Percentiles rank a stretch among this genome's conserved stretches.
Evolutionary conservation across 2,329 filamentous ascomycete species (phyloP).

Genomic region (Metarhizium humberi): DNA sequence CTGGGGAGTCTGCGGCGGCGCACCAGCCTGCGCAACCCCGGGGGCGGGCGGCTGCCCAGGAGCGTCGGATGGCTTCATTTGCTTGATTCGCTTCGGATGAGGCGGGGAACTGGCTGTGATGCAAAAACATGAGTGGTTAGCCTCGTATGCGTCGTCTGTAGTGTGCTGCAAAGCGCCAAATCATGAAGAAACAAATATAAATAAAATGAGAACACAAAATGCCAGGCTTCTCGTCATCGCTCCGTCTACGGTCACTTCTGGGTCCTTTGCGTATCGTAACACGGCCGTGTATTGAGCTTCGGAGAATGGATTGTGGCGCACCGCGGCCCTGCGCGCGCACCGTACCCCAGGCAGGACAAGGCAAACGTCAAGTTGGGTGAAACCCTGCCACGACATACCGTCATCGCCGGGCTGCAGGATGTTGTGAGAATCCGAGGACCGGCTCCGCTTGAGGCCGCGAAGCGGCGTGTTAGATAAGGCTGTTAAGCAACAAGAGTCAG

Average conservation of each 20-base stretch:
- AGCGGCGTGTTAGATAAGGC: slow-evolving; percentile 44
- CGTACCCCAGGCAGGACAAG: slow-evolving; percentile 3
- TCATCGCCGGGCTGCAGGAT: slow-evolving; percentile 50
- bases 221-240: neutral
- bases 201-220: neutral
- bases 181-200: neutral
- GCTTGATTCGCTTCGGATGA: slow-evolving; percentile 47
- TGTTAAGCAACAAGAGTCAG: slow-evolving; percentile 20
- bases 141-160: neutral
- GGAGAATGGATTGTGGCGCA: slow-evolving; percentile 6
- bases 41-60: slow-evolving; percentile 43
- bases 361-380: slow-evolving; percentile 14
- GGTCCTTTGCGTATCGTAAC: neutral
- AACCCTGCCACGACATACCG: slow-evolving; percentile 50
- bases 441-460: slow-evolving; percentile 70
- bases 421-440: slow-evolving; percentile 60
- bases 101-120: slow-evolving; percentile 37
- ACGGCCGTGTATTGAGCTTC: slow-evolving; percentile 1
- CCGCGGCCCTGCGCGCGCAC: slow-evolving; percentile 7
- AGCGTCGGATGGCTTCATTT: slow-evolving; percentile 54
- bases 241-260: neutral
- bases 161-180: neutral
- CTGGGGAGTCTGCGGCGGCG: slow-evolving; percentile 47
- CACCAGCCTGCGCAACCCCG: slow-evolving; percentile 26
- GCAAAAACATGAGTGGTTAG: neutral